A percentile compares a stretch with the other conserved stretches of the same genome.
Conservation (phyloP, 106 monocot genomes). For the Amphibolis antarctica region DNA sequence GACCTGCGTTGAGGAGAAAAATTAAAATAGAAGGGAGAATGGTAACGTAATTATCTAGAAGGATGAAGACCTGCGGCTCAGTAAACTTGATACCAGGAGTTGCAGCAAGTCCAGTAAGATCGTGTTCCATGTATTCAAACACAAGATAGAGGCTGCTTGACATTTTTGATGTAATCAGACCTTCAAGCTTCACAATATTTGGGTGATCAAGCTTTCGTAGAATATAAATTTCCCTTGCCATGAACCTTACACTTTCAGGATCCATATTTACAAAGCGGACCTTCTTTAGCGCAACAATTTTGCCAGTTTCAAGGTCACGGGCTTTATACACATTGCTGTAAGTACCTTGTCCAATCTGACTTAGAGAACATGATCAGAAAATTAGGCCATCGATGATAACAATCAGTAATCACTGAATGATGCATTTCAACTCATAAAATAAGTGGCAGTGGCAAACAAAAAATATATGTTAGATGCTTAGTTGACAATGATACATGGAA, state of each 20-base stretch:
- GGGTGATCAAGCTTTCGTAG: background rate
- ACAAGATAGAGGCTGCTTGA: background rate
- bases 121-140: slow-evolving; percentile 1
- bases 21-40: too few species aligned
- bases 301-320: background rate
- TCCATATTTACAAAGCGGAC: background rate
- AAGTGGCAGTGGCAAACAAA: too few species aligned
- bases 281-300: background rate
- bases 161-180: background rate
- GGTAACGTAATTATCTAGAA: too few species aligned
- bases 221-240: background rate
- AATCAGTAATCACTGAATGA: too few species aligned
- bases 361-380: too few species aligned
- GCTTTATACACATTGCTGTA: background rate
- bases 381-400: too few species aligned
- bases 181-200: background rate
- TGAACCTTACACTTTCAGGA: background rate
- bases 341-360: background rate
- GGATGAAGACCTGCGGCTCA: background rate
- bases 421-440: too few species aligned
- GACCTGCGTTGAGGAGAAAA: too few species aligned
- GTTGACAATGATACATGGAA: too few species aligned
- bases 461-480: too few species aligned
- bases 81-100: background rate
- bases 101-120: background rate